Evolutionary conservation across 805 yeast genomes (phyloP).

Genomic region (Candida ficus): DNA sequence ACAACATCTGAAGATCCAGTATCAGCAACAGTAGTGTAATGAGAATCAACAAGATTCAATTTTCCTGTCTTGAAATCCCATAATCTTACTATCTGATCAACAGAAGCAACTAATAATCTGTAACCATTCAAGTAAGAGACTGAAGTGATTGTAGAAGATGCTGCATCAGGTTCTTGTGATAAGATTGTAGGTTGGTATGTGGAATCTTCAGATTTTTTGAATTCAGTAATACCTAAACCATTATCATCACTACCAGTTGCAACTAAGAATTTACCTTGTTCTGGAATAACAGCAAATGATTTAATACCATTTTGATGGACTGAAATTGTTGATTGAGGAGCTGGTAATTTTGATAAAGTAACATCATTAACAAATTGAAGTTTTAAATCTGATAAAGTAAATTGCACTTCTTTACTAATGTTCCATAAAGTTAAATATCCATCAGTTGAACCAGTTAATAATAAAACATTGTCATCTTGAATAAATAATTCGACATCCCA

Average conservation of each 20-base stretch:
- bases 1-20: conserved; percentile 66
- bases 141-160: conserved; percentile 82
- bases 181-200: conserved; percentile 23
- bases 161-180: conserved; percentile 51
- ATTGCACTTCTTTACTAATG: conserved; percentile 30
- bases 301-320: conserved; percentile 88
- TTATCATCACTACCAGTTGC: conserved; percentile 94
- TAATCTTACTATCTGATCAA: conserved; percentile 70
- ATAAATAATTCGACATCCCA: conserved; percentile 50
- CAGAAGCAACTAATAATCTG: conserved; percentile 60
- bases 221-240: conserved; percentile 43
- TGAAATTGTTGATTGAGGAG: conserved; percentile 36
- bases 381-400: conserved; percentile 9
- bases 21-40: conserved; percentile 83
- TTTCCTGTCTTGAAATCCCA: conserved; percentile 43
- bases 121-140: conserved; percentile 33
- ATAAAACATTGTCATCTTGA: conserved; percentile 24
- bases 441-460: conserved; percentile 73
- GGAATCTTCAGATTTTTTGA: conserved; percentile 27
- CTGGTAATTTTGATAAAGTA: conserved; percentile 17
- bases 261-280: conserved; percentile 27
- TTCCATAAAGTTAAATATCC: conserved; percentile 69
- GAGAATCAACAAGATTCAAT: conserved; percentile 31
- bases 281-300: conserved; percentile 36
- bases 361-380: conserved; percentile 3